Percentiles rank a stretch among this genome's conserved stretches.
Evolutionary conservation across 371 early-diverging fungal species (phyloP).

Genomic region (Mortierella sp.): DNA sequence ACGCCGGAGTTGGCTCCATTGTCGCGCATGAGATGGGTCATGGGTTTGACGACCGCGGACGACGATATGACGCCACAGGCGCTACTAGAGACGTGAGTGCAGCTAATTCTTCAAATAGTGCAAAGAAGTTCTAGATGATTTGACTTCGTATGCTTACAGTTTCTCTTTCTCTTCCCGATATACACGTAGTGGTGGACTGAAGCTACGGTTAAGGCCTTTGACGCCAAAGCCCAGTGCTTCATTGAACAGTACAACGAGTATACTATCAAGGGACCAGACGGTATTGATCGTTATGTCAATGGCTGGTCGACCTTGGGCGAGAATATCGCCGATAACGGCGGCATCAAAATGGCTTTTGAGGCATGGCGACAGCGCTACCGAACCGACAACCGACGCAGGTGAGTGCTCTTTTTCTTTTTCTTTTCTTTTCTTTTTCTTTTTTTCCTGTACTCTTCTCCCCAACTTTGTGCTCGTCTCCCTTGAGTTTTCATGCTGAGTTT

Average conservation of each 20-base stretch:
- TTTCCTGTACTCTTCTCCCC: too few species aligned
- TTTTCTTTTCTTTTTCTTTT: not conserved
- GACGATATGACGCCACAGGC: slow-evolving; percentile 18
- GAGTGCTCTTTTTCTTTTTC: not conserved
- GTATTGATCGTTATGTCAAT: slow-evolving; percentile 17
- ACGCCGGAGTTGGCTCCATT: slow-evolving; percentile 28
- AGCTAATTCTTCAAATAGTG: not conserved
- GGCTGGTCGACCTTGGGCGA: slow-evolving; percentile 19
- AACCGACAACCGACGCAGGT: not conserved
- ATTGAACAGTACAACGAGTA: slow-evolving; percentile 21
- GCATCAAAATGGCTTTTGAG: slow-evolving; percentile 16
- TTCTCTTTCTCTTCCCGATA: not conserved
- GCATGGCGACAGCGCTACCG: slow-evolving; percentile 16
- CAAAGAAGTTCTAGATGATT: not conserved
- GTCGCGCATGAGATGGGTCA: slow-evolving; percentile 33
- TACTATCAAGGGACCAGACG: slow-evolving; percentile 13
- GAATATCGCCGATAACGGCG: slow-evolving; percentile 30
- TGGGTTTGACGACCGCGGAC: slow-evolving; percentile 27
- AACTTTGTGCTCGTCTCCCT: too few species aligned
- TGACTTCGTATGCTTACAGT: not conserved
- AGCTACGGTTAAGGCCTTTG: slow-evolving; percentile 6
- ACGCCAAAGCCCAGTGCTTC: slow-evolving; percentile 16
- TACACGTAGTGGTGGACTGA: slow-evolving; percentile 16
- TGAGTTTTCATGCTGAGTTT: not conserved
- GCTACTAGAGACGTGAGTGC: slow-evolving; percentile 16